Conservation (phyloP, 208 protist species). For the Crithidia expoeki region DNA sequence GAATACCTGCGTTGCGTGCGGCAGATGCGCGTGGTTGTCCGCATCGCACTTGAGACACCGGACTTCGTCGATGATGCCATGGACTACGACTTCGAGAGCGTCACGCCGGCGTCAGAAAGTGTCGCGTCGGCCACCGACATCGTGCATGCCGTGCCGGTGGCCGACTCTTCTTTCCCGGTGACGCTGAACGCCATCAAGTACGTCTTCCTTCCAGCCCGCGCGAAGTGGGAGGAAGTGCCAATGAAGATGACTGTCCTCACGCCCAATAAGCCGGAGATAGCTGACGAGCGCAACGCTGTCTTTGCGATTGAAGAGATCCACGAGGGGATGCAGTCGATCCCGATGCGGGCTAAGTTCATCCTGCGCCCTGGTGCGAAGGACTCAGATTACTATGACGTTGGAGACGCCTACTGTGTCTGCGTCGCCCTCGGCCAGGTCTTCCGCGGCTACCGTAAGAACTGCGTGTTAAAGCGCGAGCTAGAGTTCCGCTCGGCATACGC, state of each 20-base stretch:
- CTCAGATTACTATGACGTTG: slow-evolving; percentile 57
- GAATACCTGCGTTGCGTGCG: slow-evolving; percentile 23
- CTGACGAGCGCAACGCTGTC: slow-evolving; percentile 43
- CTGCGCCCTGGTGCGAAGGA: slow-evolving; percentile 35
- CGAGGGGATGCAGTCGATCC: slow-evolving; percentile 15
- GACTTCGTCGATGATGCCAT: neutral
- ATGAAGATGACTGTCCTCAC: slow-evolving; percentile 20
- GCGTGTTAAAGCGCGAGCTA: slow-evolving; percentile 23
- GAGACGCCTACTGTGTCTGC: slow-evolving; percentile 56
- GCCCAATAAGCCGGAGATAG: slow-evolving; percentile 10
- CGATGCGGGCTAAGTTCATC: slow-evolving; percentile 62
- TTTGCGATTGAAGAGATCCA: slow-evolving; percentile 47
- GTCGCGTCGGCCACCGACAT: neutral
- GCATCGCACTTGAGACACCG: neutral
- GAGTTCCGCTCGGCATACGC: slow-evolving; percentile 30
- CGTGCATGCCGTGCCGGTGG: slow-evolving; percentile 2
- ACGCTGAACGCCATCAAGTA: slow-evolving; percentile 36
- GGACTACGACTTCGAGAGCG: slow-evolving; percentile 6
- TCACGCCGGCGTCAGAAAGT: slow-evolving; percentile 13
- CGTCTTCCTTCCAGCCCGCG: slow-evolving; percentile 20
- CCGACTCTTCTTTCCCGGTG: neutral
- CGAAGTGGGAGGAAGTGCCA: slow-evolving; percentile 28
- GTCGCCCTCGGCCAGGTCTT: slow-evolving; percentile 38
- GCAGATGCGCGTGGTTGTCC: slow-evolving; percentile 27
- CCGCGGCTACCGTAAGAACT: slow-evolving; percentile 23